Evolutionary conservation across 768 basidiomycete species (phyloP).

Genomic region (Hygrophorus russula): DNA sequence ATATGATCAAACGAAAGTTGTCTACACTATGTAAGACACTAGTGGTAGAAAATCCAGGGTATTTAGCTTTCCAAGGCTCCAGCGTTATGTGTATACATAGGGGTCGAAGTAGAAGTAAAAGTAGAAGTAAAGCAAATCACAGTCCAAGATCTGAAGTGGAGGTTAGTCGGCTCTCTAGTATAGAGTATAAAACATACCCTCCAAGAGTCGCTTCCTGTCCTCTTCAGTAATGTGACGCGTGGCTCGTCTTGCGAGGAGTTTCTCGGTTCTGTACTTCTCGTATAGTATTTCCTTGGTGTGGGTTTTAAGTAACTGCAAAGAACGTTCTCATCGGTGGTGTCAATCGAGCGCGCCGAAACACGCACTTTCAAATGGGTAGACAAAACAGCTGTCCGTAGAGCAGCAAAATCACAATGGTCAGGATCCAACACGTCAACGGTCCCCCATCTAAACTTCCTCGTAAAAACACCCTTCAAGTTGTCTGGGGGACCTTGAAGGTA

Average conservation of each 20-base stretch:
- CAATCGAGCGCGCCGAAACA: slow-evolving; percentile 6
- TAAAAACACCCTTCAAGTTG: slow-evolving; percentile 63
- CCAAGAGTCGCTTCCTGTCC: slow-evolving; percentile 58
- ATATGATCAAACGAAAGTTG: background rate
- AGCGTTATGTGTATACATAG: no score
- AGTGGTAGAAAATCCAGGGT: no score
- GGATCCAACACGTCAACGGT: slow-evolving; percentile 80
- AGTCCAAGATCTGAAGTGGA: slow-evolving; percentile 31
- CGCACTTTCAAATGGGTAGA: slow-evolving; percentile 78
- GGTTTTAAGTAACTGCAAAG: slow-evolving; percentile 58
- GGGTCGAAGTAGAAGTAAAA: background rate
- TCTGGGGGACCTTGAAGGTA: slow-evolving; percentile 50
- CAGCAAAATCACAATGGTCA: slow-evolving; percentile 79
- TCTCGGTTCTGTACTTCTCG: slow-evolving; percentile 88
- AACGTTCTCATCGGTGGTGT: slow-evolving; percentile 3
- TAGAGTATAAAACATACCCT: slow-evolving; percentile 35
- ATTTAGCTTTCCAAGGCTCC: no score
- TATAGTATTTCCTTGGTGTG: slow-evolving; percentile 86
- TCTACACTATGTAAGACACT: no score
- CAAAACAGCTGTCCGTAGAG: slow-evolving; percentile 72
- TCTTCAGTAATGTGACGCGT: slow-evolving; percentile 70
- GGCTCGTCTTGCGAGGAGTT: slow-evolving; percentile 76
- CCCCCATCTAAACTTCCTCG: slow-evolving; percentile 80
- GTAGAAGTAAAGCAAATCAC: slow-evolving; percentile 15
- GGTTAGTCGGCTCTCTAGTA: background rate